A percentile compares a stretch with the other conserved stretches of the same genome.
These are phyloP conservation scores for Scedosporium apiospermum DNA, from an alignment of 2,329 filamentous ascomycete species.

Conservation along the genomic window DNA sequence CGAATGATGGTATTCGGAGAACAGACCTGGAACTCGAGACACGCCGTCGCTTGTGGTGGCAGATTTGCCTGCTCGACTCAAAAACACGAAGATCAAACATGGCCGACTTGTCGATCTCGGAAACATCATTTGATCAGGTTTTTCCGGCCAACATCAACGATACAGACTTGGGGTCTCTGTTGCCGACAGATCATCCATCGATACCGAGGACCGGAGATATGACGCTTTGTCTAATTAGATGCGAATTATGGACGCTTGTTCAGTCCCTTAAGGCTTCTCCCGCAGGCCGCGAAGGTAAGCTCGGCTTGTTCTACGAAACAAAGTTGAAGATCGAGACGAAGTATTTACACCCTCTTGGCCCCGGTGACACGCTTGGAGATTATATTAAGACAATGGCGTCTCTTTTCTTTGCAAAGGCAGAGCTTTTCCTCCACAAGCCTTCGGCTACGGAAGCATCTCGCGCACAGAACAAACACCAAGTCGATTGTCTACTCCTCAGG, in stretches of 20 bases:
- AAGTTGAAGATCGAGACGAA: background rate
- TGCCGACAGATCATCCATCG: background rate
- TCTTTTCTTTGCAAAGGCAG: background rate
- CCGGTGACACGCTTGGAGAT: background rate
- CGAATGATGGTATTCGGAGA: background rate
- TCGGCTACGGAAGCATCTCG: background rate
- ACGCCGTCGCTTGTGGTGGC: slow-evolving; percentile 18
- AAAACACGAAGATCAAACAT: slow-evolving; percentile 7
- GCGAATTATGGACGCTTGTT: background rate
- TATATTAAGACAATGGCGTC: background rate
- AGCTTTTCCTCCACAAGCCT: background rate
- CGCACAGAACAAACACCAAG: background rate
- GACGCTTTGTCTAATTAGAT: background rate
- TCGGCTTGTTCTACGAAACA: background rate
- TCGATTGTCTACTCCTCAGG: background rate
- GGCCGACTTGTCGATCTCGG: slow-evolving; percentile 13
- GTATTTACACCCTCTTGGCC: background rate
- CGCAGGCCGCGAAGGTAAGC: background rate
- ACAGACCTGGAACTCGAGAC: slow-evolving; percentile 13
- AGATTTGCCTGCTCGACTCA: slow-evolving; percentile 19
- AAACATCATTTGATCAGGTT: background rate
- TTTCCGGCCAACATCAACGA: background rate
- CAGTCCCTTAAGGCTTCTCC: background rate
- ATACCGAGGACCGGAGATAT: background rate
- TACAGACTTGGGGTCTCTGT: background rate